These are phyloP conservation scores for Panicum hallii DNA, from an alignment of 202 grass and related monocot species.

Conservation along the genomic window DNA sequence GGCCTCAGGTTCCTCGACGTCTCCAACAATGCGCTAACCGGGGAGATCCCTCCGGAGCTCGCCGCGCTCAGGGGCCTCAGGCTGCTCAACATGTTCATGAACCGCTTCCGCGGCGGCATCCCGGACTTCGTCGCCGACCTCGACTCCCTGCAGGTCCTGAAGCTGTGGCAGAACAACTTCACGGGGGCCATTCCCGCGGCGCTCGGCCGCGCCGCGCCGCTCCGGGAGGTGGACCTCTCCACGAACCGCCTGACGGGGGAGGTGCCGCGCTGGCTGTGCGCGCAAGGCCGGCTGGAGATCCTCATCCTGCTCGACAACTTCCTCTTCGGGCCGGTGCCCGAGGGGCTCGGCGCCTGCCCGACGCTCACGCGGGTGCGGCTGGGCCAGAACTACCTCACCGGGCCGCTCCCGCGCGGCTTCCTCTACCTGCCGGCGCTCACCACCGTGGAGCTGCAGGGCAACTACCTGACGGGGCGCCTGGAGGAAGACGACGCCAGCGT, in stretches of 20 bases:
- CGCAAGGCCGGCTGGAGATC: slow-evolving; percentile 65
- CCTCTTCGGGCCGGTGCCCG: slow-evolving; percentile 73
- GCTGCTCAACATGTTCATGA: slow-evolving; percentile 88
- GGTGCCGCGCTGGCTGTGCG: slow-evolving; percentile 68
- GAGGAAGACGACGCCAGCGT: slow-evolving; percentile 41
- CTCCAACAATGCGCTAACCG: slow-evolving; percentile 85
- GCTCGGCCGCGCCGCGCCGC: slow-evolving; percentile 53
- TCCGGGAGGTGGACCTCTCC: slow-evolving; percentile 83
- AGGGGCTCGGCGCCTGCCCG: slow-evolving; percentile 64
- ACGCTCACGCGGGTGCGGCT: slow-evolving; percentile 77
- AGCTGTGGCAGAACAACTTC: slow-evolving; percentile 95
- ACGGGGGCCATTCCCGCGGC: slow-evolving; percentile 64
- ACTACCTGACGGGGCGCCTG: slow-evolving; percentile 72
- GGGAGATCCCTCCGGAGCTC: slow-evolving; percentile 72
- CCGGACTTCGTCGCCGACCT: slow-evolving; percentile 66
- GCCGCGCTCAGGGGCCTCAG: slow-evolving; percentile 44
- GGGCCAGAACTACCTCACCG: slow-evolving; percentile 82
- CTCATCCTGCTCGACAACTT: slow-evolving; percentile 92
- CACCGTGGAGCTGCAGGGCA: slow-evolving; percentile 76
- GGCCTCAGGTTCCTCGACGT: slow-evolving; percentile 71
- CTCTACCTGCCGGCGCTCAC: slow-evolving; percentile 77
- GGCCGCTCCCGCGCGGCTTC: slow-evolving; percentile 66
- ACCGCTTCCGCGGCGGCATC: slow-evolving; percentile 74
- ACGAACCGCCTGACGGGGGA: slow-evolving; percentile 78
- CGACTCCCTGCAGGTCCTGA: slow-evolving; percentile 56